Evolutionary conservation across 371 early-diverging fungal species (phyloP), one percentile per base, ranked within the genome.

Genomic region (Syncephalastrum sp.): DNA sequence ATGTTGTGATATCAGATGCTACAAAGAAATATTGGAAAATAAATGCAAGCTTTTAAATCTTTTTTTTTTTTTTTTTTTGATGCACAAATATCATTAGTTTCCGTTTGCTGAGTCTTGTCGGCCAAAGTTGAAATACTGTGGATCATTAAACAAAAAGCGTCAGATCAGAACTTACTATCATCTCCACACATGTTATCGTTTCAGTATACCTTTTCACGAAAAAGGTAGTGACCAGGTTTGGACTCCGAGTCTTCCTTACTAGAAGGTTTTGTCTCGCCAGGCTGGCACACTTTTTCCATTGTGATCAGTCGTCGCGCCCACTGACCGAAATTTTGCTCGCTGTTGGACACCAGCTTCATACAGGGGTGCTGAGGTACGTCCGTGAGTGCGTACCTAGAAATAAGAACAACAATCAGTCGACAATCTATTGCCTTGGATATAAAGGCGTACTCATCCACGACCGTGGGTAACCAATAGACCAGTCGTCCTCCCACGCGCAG

Each of bases 401-500:
- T 24, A 29, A 33, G 44, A 23, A 12, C 1, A 52, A 47, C 17
- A 23, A 19, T 33, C n/a, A 33, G 10, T 33, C 1, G 5, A 33
- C 12, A 33, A 27, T 17, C 38, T 16, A 45, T n/a, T 24, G 3
- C 10, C 6, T 13, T 5, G 17, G 15, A 62, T 27, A n/a, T 25
- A 17, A 51, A 16, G 25, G 55, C 67, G 58, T 79, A 87, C 77
- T 94, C 92, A 41, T 92, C 93, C 3, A 89, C 86, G 2, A 95
- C 82, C 0, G 94, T 95, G 4, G 99, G 98, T 23, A 97, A 72
- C 98, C 99, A 98, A 72, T 93, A 97, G 0, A 96, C 95, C 7
- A 98, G 75, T 14, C 99, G 82, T 0, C 99, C 99, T 16, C 93
- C 91, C 1, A 91, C 72, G 0, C 82, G 82, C 25, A 99, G 79